A percentile compares a stretch with the other conserved stretches of the same genome.
Evolutionary conservation across 495 filamentous ascomycete genomes (phyloP).

Genomic region (Cercophora scortea): DNA sequence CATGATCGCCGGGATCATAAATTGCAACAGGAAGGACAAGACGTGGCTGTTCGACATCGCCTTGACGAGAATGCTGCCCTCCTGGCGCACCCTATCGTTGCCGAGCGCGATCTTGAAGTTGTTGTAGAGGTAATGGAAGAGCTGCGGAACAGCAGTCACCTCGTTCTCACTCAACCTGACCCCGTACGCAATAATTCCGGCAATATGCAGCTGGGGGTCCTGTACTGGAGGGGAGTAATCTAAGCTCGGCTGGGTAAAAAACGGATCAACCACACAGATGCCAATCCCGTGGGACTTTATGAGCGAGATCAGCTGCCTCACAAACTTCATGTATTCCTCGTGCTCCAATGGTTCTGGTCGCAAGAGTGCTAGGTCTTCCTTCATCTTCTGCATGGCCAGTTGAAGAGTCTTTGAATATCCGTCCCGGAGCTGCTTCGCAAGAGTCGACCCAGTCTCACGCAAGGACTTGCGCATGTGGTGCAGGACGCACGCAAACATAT

Average conservation of each 20-base stretch:
- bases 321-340: conserved; percentile 33
- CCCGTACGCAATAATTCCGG: conserved; percentile 41
- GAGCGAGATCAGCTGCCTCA: conserved; percentile 33
- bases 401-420: conserved; percentile 29
- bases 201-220: conserved; percentile 41
- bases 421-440: conserved; percentile 17
- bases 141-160: conserved; percentile 29
- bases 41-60: conserved; percentile 34
- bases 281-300: conserved; percentile 39
- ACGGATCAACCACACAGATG: conserved; percentile 35
- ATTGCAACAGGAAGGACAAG: conserved; percentile 31
- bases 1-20: conserved; percentile 37
- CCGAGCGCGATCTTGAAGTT: conserved; percentile 42
- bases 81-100: conserved; percentile 29
- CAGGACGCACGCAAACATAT: conserved; percentile 30
- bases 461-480: conserved; percentile 35
- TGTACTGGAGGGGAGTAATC: conserved; percentile 41
- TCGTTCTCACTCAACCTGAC: conserved; percentile 36
- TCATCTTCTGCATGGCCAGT: conserved; percentile 41
- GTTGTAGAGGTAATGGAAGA: conserved; percentile 44
- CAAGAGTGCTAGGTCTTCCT: conserved; percentile 31
- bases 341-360: conserved; percentile 23
- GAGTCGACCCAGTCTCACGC: conserved; percentile 13
- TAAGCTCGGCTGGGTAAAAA: conserved; percentile 38
- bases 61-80: conserved; percentile 28